Conservation (phyloP, 1,284 basidiomycete genomes). For the Ustilago bromivora region DNA sequence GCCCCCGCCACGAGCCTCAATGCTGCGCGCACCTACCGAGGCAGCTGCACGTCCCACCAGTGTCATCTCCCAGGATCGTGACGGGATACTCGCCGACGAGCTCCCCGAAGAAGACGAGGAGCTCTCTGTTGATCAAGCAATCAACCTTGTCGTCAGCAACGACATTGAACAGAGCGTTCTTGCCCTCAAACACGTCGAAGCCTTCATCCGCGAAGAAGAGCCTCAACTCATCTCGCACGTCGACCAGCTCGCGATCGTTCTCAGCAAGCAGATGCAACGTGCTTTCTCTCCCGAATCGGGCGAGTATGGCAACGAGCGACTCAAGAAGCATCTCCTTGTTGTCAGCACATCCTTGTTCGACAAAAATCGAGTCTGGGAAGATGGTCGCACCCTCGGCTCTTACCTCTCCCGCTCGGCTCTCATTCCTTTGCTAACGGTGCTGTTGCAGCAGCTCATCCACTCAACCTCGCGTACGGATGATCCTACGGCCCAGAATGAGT, state of each 20-base stretch:
- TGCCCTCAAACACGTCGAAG: slow-evolving; percentile 81
- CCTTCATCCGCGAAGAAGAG: slow-evolving; percentile 51
- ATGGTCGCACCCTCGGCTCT: slow-evolving; percentile 55
- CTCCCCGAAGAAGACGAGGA: slow-evolving; percentile 50
- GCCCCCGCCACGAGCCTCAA: slow-evolving; percentile 29
- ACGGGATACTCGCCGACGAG: slow-evolving; percentile 41
- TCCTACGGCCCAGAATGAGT: slow-evolving; percentile 77
- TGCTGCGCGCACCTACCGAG: slow-evolving; percentile 20
- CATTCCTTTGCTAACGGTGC: slow-evolving; percentile 76
- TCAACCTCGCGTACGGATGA: slow-evolving; percentile 63
- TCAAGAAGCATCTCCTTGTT: slow-evolving; percentile 64
- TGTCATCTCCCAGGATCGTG: slow-evolving; percentile 11
- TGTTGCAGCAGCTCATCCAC: slow-evolving; percentile 91
- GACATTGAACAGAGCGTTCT: slow-evolving; percentile 89
- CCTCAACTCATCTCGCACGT: slow-evolving; percentile 61
- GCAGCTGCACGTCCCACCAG: slow-evolving; percentile 15
- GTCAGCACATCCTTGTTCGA: slow-evolving; percentile 57
- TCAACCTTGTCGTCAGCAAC: slow-evolving; percentile 77
- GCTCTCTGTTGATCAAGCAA: slow-evolving; percentile 54
- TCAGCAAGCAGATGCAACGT: slow-evolving; percentile 55
- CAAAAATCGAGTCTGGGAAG: slow-evolving; percentile 52
- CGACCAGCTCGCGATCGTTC: slow-evolving; percentile 74
- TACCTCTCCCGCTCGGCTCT: slow-evolving; percentile 56
- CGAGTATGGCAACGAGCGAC: slow-evolving; percentile 35
- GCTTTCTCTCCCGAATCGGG: slow-evolving; percentile 50